Evolutionary conservation across 805 yeast species (phyloP).

Genomic region (Candida adriatica): DNA sequence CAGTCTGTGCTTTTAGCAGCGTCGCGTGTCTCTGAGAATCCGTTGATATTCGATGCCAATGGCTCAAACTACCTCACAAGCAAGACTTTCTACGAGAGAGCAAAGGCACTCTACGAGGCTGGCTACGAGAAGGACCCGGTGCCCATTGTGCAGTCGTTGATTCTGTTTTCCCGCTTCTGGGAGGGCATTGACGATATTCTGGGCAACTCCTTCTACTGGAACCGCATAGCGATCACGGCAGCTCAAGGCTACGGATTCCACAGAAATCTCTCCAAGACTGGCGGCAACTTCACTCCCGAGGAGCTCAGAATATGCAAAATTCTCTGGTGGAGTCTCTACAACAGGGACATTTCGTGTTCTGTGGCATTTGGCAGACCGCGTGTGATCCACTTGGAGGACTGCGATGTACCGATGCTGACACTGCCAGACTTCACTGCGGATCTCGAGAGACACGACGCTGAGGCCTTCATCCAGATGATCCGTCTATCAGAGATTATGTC

Average conservation of each 20-base stretch:
- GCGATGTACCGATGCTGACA: conserved; percentile 68
- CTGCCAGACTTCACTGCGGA: conserved; percentile 58
- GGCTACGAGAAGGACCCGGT: conserved; percentile 61
- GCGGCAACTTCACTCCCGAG: conserved; percentile 27
- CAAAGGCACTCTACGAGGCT: conserved; percentile 68
- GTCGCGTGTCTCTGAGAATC: conserved; percentile 50
- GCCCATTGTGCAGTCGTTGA: conserved; percentile 51
- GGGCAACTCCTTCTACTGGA: conserved; percentile 63
- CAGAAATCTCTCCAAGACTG: conserved; percentile 33
- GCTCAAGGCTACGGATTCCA: conserved; percentile 79
- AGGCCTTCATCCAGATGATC: conserved; percentile 54
- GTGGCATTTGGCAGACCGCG: conserved; percentile 72
- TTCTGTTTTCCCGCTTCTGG: conserved; percentile 63
- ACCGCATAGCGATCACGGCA: conserved; percentile 57
- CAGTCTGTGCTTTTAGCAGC: conserved; percentile 69
- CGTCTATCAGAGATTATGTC: conserved; percentile 68
- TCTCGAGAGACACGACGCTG: conserved; percentile 42
- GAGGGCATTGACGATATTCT: conserved; percentile 68
- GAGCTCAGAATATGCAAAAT: conserved; percentile 51
- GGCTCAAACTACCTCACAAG: conserved; percentile 45
- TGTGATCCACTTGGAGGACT: conserved; percentile 61
- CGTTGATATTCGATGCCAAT: conserved; percentile 38
- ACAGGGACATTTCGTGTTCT: conserved; percentile 62
- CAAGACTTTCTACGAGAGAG: conserved; percentile 59
- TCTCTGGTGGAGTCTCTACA: conserved; percentile 73